Evolutionary conservation across 2,329 filamentous ascomycete species (phyloP).

Genomic region (Alternaria postmessia): DNA sequence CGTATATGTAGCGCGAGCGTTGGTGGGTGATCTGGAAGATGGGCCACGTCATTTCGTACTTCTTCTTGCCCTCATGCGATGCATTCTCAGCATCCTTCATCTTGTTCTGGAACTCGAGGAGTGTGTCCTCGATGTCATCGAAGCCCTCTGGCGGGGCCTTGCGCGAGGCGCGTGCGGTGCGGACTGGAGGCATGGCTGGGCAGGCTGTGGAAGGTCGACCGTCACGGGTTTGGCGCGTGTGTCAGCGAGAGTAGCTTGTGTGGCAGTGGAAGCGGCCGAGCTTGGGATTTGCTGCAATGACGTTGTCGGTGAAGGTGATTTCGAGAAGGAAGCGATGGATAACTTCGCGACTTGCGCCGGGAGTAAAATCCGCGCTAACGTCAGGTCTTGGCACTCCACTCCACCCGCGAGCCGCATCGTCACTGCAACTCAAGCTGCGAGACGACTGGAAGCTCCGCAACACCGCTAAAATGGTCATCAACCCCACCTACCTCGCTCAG

Average conservation of each 20-base stretch:
- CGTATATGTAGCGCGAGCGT: constrained; percentile 91
- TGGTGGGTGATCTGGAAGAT: constrained; percentile 98
- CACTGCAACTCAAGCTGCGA: constrained; percentile 33
- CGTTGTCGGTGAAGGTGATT: constrained; percentile 1
- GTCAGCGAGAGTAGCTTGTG: neutral
- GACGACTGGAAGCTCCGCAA: constrained; percentile 35
- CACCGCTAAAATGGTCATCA: constrained; percentile 73
- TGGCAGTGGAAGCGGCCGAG: neutral
- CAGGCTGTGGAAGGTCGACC: neutral
- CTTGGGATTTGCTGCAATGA: neutral
- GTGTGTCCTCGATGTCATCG: constrained; percentile 85
- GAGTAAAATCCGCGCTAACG: constrained; percentile 35
- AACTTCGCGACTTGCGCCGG: constrained; percentile 28
- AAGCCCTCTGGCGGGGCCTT: constrained; percentile 88
- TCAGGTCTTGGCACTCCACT: constrained; percentile 37
- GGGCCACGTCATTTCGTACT: constrained; percentile 93
- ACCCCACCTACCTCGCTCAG: constrained; percentile 85
- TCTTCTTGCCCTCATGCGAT: constrained; percentile 78
- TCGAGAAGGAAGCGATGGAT: constrained; percentile 16
- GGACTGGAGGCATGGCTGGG: constrained; percentile 74
- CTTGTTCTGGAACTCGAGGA: constrained; percentile 86
- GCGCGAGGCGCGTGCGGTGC: constrained; percentile 73
- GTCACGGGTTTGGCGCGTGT: neutral
- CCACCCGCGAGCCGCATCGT: constrained; percentile 44
- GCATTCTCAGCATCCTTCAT: constrained; percentile 97